These are phyloP conservation scores for Pseudogymnoascus sp. DNA, from an alignment of 2,329 filamentous ascomycete species.

Conservation along the genomic window DNA sequence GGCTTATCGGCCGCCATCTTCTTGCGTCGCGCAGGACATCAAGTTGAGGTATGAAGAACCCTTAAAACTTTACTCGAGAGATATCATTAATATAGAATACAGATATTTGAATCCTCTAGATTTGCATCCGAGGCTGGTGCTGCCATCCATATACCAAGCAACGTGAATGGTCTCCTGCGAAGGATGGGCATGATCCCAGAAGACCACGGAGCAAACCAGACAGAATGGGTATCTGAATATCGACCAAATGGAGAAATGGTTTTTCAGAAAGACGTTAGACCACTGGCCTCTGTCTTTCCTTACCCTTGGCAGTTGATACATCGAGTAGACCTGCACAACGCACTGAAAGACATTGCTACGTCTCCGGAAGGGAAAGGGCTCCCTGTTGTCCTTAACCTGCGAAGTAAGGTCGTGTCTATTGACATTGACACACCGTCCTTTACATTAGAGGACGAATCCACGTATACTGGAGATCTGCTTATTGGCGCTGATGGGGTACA, in stretches of 20 bases:
- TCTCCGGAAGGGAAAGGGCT: conserved; percentile 28
- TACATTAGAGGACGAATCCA: conserved; percentile 28
- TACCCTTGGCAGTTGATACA: conserved; percentile 39
- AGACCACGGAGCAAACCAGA: conserved; percentile 29
- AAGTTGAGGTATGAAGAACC: conserved; percentile 24
- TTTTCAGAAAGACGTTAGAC: conserved; percentile 22
- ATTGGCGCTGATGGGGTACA: conserved; percentile 32
- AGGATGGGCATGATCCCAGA: conserved; percentile 35
- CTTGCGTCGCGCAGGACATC: conserved; percentile 42
- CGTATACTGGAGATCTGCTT: conserved; percentile 25
- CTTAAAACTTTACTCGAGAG: not conserved
- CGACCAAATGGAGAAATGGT: conserved; percentile 28
- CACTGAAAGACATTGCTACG: conserved; percentile 27
- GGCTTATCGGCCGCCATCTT: conserved; percentile 41
- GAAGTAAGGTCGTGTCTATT: conserved; percentile 36
- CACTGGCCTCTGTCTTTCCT: conserved; percentile 25
- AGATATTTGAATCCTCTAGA: conserved; percentile 48
- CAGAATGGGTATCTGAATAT: conserved; percentile 30
- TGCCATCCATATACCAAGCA: conserved; percentile 54
- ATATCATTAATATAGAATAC: not conserved
- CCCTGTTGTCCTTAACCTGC: conserved; percentile 32
- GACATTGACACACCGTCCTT: conserved; percentile 34
- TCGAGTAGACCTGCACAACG: conserved; percentile 33
- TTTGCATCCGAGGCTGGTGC: conserved; percentile 50
- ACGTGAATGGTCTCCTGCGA: conserved; percentile 47